A percentile compares a stretch with the other conserved stretches of the same genome.
These are phyloP conservation scores for Stentor coeruleus DNA, from an alignment of 73 alveolate species.

Conservation along the genomic window DNA sequence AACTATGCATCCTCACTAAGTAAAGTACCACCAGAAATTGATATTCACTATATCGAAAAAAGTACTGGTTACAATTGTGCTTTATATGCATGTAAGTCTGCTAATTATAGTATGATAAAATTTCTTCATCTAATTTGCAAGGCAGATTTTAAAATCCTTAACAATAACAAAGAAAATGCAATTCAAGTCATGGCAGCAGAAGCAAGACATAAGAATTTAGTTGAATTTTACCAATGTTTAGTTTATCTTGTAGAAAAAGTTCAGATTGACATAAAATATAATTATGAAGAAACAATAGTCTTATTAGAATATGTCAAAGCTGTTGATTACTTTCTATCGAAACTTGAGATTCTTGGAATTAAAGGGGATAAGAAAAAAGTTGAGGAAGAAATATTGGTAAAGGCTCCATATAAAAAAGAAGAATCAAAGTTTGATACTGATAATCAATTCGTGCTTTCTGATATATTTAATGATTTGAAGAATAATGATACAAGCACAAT, in stretches of 20 bases:
- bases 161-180: not conserved
- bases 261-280: not conserved
- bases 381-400: not conserved
- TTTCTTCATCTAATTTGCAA: not conserved
- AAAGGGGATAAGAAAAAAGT: not conserved
- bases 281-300: not conserved
- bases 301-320: not conserved
- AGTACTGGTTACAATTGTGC: not conserved
- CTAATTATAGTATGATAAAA: not conserved
- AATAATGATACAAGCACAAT: no score
- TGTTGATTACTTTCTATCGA: not conserved
- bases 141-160: not conserved
- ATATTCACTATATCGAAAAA: not conserved
- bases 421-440: no score
- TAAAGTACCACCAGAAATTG: not conserved
- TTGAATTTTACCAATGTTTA: not conserved
- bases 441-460: no score
- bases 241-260: not conserved
- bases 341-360: not conserved
- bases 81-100: not conserved
- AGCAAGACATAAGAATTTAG: not conserved
- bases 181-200: not conserved
- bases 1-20: not conserved
- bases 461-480: no score
- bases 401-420: no score